These are phyloP conservation scores for Naumovozyma dairenensis DNA, from an alignment of 805 yeast genomes.

Conservation along the genomic window DNA sequence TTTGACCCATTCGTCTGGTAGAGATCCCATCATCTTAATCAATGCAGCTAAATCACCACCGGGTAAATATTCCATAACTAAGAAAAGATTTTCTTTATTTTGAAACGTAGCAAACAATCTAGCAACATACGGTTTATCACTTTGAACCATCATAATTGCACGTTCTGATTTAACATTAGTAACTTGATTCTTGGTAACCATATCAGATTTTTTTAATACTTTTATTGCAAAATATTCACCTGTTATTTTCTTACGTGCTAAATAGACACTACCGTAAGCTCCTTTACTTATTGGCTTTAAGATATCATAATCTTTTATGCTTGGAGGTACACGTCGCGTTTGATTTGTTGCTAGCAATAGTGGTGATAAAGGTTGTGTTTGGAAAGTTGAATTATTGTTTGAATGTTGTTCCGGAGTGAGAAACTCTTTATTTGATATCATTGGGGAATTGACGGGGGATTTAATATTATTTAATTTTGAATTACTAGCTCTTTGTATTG, in stretches of 20 bases:
- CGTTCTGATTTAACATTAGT: slow-evolving; percentile 90
- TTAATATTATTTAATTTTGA: slow-evolving; percentile 19
- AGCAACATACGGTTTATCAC: slow-evolving; percentile 89
- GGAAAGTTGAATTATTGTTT: slow-evolving; percentile 13
- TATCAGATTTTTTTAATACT: slow-evolving; percentile 82
- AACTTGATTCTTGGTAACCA: slow-evolving; percentile 95
- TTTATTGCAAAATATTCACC: slow-evolving; percentile 96
- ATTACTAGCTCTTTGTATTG: slow-evolving; percentile 32
- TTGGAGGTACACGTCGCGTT: slow-evolving; percentile 47
- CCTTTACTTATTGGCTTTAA: slow-evolving; percentile 92
- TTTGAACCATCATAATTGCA: slow-evolving; percentile 96
- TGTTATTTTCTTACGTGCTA: slow-evolving; percentile 72
- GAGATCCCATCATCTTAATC: slow-evolving; percentile 66
- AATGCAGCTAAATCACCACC: slow-evolving; percentile 95
- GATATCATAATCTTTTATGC: slow-evolving; percentile 80
- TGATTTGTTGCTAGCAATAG: slow-evolving; percentile 58
- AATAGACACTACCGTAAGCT: slow-evolving; percentile 91
- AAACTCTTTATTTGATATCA: slow-evolving; percentile 38
- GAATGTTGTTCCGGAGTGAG: slow-evolving; percentile 28
- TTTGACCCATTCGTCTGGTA: slow-evolving; percentile 80
- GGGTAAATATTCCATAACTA: slow-evolving; percentile 92
- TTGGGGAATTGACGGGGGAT: slow-evolving; percentile 53
- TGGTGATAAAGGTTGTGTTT: slow-evolving; percentile 72
- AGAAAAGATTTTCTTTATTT: slow-evolving; percentile 70
- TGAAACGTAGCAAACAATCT: slow-evolving; percentile 83